Percentiles rank a stretch among this genome's conserved stretches.
Conservation (phyloP, 768 basidiomycete species). For the Russula foetens region DNA sequence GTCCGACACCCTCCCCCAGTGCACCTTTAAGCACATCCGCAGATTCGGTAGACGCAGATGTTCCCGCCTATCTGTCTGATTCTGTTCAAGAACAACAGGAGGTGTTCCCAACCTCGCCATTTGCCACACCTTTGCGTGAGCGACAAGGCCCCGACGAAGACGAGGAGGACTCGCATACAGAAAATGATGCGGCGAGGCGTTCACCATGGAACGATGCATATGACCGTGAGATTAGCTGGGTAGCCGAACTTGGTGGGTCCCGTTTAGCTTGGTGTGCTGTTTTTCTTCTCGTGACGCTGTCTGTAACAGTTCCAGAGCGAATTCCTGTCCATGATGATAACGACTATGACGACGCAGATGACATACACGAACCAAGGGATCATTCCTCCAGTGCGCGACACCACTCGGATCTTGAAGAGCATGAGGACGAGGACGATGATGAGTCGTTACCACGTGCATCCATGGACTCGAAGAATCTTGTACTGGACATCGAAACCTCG, state of each 20-base stretch:
- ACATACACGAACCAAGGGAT: constrained; percentile 31
- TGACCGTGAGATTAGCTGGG: constrained; percentile 63
- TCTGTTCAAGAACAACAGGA: constrained; percentile 48
- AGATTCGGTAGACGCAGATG: constrained; percentile 38
- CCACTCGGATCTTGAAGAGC: constrained; percentile 32
- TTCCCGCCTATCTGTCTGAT: constrained; percentile 43
- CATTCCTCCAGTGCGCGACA: constrained; percentile 17
- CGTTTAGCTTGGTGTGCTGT: not conserved
- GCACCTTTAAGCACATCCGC: constrained; percentile 40
- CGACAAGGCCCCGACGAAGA: constrained; percentile 42
- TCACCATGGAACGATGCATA: constrained; percentile 22
- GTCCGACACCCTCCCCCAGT: constrained; percentile 44
- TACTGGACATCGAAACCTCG: constrained; percentile 57
- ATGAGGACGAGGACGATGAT: constrained; percentile 43
- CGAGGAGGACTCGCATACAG: constrained; percentile 53
- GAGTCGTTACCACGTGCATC: constrained; percentile 45
- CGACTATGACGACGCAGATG: constrained; percentile 43
- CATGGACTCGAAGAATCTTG: constrained; percentile 49
- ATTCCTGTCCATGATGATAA: constrained; percentile 57
- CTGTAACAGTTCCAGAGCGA: constrained; percentile 45
- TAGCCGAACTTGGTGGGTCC: constrained; percentile 59
- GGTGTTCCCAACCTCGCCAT: constrained; percentile 59
- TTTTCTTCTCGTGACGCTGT: not conserved
- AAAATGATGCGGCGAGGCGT: constrained; percentile 23
- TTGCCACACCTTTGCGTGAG: constrained; percentile 64